phyloP scores from a whole-genome alignment of 176 grass and related monocot genomes.

The Avena eriantha region DNA sequence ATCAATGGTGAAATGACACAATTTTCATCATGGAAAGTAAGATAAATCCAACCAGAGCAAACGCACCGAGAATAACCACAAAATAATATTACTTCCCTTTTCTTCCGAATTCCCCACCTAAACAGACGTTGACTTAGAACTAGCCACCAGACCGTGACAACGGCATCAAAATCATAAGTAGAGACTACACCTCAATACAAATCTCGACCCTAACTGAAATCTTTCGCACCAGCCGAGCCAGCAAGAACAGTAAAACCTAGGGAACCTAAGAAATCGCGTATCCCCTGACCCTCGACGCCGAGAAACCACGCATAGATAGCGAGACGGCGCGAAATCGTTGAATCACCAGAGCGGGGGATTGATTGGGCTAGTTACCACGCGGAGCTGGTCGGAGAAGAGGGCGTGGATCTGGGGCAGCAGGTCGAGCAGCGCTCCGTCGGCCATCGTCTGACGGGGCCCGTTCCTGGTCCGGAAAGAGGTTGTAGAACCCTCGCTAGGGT shows the following conservation, averaged over 20 bases:
- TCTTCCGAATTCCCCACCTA: not conserved
- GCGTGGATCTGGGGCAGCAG: slow-evolving; percentile 83
- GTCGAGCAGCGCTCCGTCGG: slow-evolving; percentile 58
- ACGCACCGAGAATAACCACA: not conserved
- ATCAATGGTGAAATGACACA: not conserved
- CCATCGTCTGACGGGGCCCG: slow-evolving; percentile 48
- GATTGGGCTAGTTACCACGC: slow-evolving; percentile 65
- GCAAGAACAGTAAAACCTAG: not conserved
- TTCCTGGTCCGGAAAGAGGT: not conserved
- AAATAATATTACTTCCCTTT: not conserved
- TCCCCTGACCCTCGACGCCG: not conserved
- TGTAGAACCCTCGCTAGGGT: slow-evolving; percentile 36
- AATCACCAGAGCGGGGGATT: not conserved
- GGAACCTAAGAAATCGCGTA: not conserved
- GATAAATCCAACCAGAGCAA: not conserved
- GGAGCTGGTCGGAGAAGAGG: slow-evolving; percentile 87
- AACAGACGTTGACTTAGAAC: not conserved
- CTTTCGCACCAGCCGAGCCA: not conserved
- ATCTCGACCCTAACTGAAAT: slow-evolving; percentile 5
- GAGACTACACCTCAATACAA: not conserved
- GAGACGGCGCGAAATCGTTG: not conserved
- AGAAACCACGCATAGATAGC: not conserved
- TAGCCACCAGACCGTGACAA: not conserved
- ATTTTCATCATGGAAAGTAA: not conserved
- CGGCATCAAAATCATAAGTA: not conserved